Percentiles rank a stretch among this genome's conserved stretches.
Conservation (phyloP, 495 filamentous ascomycete genomes). For the Poronia punctata region DNA sequence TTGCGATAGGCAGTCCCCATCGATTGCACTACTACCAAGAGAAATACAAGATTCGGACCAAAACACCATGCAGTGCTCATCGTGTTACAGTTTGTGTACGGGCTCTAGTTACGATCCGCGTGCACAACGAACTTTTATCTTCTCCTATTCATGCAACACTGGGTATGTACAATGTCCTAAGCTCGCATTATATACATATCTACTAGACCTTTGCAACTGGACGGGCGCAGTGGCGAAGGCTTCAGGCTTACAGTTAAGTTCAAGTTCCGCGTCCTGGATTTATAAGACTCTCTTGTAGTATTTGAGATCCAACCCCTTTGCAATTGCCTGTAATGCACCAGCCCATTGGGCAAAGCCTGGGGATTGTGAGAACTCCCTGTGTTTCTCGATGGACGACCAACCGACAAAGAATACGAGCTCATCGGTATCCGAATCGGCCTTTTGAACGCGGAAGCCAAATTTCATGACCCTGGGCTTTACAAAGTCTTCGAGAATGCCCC, state of each 20-base stretch:
- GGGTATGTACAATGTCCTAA: no score
- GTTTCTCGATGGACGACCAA: conserved; percentile 42
- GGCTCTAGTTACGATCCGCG: not conserved
- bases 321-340: conserved; percentile 22
- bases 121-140: not conserved
- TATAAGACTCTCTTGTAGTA: conserved; percentile 33
- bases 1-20: conserved; percentile 25
- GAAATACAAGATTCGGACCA: conserved; percentile 14
- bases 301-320: conserved; percentile 34
- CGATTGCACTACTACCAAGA: conserved; percentile 23
- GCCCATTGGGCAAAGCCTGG: conserved; percentile 32
- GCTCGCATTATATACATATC: no score
- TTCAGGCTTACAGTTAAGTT: not conserved
- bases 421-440: conserved; percentile 30
- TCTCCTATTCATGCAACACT: no score
- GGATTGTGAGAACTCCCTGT: conserved; percentile 34
- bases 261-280: conserved; percentile 1
- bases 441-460: conserved; percentile 46
- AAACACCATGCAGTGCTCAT: not conserved
- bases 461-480: conserved; percentile 30
- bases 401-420: conserved; percentile 48
- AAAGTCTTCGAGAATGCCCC: conserved; percentile 33
- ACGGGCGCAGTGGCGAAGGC: no score
- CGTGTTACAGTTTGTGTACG: not conserved
- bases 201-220: no score